phyloP scores from a whole-genome alignment of 2,329 filamentous ascomycete species.

The Pseudogymnoascus sp. region DNA sequence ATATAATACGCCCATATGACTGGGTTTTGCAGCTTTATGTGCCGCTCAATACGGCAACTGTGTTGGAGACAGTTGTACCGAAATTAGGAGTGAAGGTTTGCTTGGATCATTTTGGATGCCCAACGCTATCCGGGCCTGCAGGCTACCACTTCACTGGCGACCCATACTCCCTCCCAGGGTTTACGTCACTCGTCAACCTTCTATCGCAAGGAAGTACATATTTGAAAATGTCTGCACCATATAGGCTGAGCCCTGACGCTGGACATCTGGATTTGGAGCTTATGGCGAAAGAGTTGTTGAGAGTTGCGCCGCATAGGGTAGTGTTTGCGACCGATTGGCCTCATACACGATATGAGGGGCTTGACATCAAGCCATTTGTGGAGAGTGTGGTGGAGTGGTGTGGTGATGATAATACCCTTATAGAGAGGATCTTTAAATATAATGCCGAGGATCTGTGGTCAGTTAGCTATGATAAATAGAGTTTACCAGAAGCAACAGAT shows the following conservation, averaged over 20 bases:
- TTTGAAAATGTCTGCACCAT: constrained; percentile 41
- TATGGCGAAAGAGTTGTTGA: constrained; percentile 43
- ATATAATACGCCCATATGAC: constrained; percentile 40
- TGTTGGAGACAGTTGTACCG: constrained; percentile 43
- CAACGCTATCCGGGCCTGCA: constrained; percentile 29
- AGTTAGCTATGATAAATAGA: constrained; percentile 13
- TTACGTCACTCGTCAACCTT: constrained; percentile 41
- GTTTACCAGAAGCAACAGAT: background rate
- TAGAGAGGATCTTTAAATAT: constrained; percentile 44
- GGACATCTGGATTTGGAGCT: constrained; percentile 39
- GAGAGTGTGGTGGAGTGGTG: constrained; percentile 48
- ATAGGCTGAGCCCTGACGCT: constrained; percentile 43
- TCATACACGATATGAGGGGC: constrained; percentile 52
- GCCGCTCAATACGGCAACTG: constrained; percentile 41
- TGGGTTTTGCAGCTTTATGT: constrained; percentile 56
- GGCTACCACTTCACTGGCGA: constrained; percentile 19
- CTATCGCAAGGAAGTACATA: constrained; percentile 38
- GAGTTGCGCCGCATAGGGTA: constrained; percentile 35
- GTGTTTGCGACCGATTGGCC: constrained; percentile 60
- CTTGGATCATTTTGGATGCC: constrained; percentile 54
- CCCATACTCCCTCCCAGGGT: constrained; percentile 43
- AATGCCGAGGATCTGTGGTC: constrained; percentile 50
- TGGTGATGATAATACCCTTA: constrained; percentile 35
- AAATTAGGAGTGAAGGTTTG: constrained; percentile 45
- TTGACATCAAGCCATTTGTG: constrained; percentile 49